Conservation (phyloP, 1,284 basidiomycete species). For the Fomitopsis palustris region DNA sequence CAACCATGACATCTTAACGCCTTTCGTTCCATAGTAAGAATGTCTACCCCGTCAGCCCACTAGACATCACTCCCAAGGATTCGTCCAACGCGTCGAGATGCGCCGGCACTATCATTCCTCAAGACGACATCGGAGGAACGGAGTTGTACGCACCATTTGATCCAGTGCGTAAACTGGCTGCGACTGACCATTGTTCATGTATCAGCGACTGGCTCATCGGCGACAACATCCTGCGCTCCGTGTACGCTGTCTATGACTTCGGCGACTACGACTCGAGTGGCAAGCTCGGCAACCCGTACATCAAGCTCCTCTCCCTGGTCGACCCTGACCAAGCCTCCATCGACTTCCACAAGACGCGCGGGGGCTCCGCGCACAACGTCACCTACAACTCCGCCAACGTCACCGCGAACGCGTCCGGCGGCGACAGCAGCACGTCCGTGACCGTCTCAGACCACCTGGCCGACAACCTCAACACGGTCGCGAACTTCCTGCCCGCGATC, state of each 20-base stretch:
- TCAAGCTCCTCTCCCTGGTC: conserved; percentile 67
- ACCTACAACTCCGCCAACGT: conserved; percentile 56
- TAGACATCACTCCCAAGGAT: conserved; percentile 58
- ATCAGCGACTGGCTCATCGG: conserved; percentile 77
- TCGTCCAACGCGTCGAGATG: conserved; percentile 46
- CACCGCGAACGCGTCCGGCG: conserved; percentile 19
- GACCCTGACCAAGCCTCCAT: conserved; percentile 64
- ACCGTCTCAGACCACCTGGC: conserved; percentile 52
- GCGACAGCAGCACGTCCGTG: conserved; percentile 37
- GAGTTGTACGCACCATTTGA: conserved; percentile 56
- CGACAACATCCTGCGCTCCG: conserved; percentile 76
- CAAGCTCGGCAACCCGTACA: conserved; percentile 68
- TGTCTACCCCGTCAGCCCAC: conserved; percentile 70
- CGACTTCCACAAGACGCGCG: conserved; percentile 65
- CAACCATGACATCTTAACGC: not conserved
- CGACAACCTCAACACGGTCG: conserved; percentile 55
- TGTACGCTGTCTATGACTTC: conserved; percentile 85
- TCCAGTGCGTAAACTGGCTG: not conserved
- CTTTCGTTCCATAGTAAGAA: conserved; percentile 41
- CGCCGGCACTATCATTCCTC: conserved; percentile 71
- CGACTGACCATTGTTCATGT: conserved; percentile 8
- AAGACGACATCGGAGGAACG: conserved; percentile 47
- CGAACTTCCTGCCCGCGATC: conserved; percentile 63
- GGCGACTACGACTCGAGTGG: conserved; percentile 68
- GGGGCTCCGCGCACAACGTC: conserved; percentile 62